phyloP scores from a whole-genome alignment of 2,329 filamentous ascomycete genomes.

The Stemphylium lycopersici region DNA sequence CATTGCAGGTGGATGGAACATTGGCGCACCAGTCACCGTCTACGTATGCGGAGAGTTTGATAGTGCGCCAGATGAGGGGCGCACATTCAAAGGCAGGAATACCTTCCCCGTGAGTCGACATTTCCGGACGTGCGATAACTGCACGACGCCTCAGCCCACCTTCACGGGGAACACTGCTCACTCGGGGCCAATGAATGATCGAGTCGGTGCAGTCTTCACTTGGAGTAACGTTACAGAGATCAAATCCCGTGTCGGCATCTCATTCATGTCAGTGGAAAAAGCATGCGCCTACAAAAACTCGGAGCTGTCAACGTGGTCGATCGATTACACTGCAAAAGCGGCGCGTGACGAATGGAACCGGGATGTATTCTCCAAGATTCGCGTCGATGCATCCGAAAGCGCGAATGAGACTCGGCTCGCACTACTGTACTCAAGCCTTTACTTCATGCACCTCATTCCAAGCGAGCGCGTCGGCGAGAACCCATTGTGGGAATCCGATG shows the following conservation, averaged over 20 bases:
- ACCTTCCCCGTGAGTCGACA: constrained; percentile 47
- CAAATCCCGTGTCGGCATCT: constrained; percentile 59
- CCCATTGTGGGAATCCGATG: constrained; percentile 68
- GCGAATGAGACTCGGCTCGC: constrained; percentile 43
- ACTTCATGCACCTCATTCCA: constrained; percentile 48
- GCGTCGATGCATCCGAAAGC: constrained; percentile 32
- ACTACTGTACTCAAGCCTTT: constrained; percentile 43
- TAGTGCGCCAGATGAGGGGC: constrained; percentile 26
- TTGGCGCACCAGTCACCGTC: constrained; percentile 44
- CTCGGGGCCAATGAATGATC: constrained; percentile 47
- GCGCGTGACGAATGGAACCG: constrained; percentile 56
- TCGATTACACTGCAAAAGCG: constrained; percentile 49
- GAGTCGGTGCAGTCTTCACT: constrained; percentile 59
- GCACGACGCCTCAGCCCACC: constrained; percentile 36
- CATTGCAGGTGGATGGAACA: constrained; percentile 47
- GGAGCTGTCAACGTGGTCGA: constrained; percentile 54
- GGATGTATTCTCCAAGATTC: constrained; percentile 65
- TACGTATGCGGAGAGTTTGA: constrained; percentile 48
- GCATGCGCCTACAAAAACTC: constrained; percentile 57
- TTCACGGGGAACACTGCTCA: constrained; percentile 35
- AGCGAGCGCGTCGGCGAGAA: constrained; percentile 64
- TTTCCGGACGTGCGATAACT: constrained; percentile 41
- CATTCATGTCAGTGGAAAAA: constrained; percentile 53
- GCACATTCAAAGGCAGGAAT: constrained; percentile 43
- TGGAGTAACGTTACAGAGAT: constrained; percentile 52